A percentile compares a stretch with the other conserved stretches of the same genome.
Evolutionary conservation across 768 basidiomycete genomes (phyloP).

Genomic region (Podaxis sp.): DNA sequence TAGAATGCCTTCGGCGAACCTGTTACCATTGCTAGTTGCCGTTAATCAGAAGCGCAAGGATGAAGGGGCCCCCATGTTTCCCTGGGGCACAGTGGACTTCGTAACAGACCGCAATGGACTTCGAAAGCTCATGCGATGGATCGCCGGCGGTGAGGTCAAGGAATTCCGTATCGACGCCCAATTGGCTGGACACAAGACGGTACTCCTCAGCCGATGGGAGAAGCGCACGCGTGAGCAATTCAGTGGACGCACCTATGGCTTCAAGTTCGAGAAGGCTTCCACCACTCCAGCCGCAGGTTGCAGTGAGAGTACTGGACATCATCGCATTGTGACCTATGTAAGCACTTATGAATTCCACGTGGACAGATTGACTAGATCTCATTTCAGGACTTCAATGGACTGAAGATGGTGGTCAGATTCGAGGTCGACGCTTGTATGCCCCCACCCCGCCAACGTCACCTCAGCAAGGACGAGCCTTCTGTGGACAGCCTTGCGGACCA

Average conservation of each 20-base stretch:
- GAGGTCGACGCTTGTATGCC: conserved; percentile 28
- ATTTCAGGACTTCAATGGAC: conserved; percentile 51
- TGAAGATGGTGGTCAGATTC: conserved; percentile 29
- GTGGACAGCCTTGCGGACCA: conserved; percentile 36
- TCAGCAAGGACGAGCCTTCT: conserved; percentile 24
- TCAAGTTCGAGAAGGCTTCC: conserved; percentile 58
- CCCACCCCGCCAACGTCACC: conserved; percentile 20
- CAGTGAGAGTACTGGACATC: conserved; percentile 51
- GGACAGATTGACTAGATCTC: background rate
- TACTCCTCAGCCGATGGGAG: conserved; percentile 64
- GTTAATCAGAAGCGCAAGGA: conserved; percentile 40
- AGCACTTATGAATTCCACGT: conserved; percentile 22
- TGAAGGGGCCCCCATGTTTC: conserved; percentile 31
- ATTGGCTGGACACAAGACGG: conserved; percentile 53
- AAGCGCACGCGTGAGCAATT: conserved; percentile 31
- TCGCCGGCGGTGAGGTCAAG: conserved; percentile 30
- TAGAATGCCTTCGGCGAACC: conserved; percentile 32
- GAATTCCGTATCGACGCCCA: conserved; percentile 74
- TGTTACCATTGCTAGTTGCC: conserved; percentile 59
- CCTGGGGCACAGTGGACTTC: conserved; percentile 43
- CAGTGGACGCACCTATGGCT: conserved; percentile 47
- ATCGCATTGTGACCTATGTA: conserved; percentile 64
- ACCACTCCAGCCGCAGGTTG: conserved; percentile 50
- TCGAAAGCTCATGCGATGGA: conserved; percentile 62
- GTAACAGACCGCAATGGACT: conserved; percentile 68